These are phyloP conservation scores for Galeopsis tetrahit DNA, from an alignment of 257 asterid genomes.

Conservation along the genomic window DNA sequence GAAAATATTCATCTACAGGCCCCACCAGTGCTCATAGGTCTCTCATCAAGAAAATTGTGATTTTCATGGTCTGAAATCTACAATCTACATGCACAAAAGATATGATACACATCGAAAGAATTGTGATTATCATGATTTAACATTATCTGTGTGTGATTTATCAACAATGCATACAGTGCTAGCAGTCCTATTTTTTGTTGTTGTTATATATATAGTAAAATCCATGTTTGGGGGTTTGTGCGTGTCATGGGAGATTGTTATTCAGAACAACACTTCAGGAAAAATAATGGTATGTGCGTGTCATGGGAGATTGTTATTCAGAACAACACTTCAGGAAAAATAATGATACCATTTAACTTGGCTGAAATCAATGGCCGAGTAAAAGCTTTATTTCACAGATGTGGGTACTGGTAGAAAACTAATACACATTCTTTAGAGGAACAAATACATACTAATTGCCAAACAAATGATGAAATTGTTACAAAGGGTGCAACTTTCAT, in stretches of 20 bases:
- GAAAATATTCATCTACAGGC: neutral
- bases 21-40: neutral
- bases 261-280: too few relatives aligned
- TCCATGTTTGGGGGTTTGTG: too few relatives aligned
- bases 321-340: too few relatives aligned
- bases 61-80: neutral
- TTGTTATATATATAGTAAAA: too few relatives aligned
- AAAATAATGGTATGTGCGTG: too few relatives aligned
- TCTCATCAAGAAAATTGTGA: neutral
- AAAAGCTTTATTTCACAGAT: neutral
- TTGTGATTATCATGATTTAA: neutral
- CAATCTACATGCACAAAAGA: neutral
- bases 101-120: too few relatives aligned
- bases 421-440: neutral
- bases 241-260: too few relatives aligned
- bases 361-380: neutral
- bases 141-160: neutral
- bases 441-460: slow-evolving; percentile 33
- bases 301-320: too few relatives aligned
- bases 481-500: slow-evolving; percentile 34
- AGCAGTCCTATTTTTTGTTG: too few relatives aligned
- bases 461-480: slow-evolving; percentile 40
- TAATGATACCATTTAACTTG: neutral
- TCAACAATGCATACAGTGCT: too few relatives aligned
- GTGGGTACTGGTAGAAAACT: neutral